Conservation (phyloP, 129 eudicot genomes). For the Sambucus nigra region DNA sequence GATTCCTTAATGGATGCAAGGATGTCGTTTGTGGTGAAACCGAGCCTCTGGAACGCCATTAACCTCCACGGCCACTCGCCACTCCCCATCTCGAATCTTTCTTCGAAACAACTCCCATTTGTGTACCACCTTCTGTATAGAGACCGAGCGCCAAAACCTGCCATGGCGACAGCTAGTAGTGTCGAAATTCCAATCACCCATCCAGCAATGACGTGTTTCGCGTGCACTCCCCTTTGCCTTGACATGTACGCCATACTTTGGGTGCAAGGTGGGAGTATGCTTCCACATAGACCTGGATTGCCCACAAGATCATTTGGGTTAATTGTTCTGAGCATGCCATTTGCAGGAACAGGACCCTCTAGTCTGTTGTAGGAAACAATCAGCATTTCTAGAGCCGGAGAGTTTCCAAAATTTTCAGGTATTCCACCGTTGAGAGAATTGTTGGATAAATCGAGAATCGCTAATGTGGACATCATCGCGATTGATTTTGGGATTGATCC, state of each 20-base stretch:
- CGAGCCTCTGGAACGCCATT: constrained; percentile 81
- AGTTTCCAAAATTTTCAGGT: constrained; percentile 57
- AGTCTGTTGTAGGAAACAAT: constrained; percentile 69
- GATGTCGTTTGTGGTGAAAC: constrained; percentile 56
- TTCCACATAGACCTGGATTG: constrained; percentile 66
- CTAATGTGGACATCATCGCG: constrained; percentile 64
- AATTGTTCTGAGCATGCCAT: constrained; percentile 66
- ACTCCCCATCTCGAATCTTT: constrained; percentile 37
- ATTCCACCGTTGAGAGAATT: constrained; percentile 69
- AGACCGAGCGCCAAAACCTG: constrained; percentile 35
- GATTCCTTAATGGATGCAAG: constrained; percentile 57
- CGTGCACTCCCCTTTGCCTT: constrained; percentile 24
- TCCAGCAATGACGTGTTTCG: constrained; percentile 51
- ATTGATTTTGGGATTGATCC: constrained; percentile 59
- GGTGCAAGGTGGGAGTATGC: constrained; percentile 64
- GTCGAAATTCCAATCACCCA: constrained; percentile 61
- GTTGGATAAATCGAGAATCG: constrained; percentile 73
- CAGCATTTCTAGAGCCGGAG: constrained; percentile 70
- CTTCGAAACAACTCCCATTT: constrained; percentile 49
- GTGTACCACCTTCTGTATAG: constrained; percentile 44
- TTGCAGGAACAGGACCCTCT: constrained; percentile 65
- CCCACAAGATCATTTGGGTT: constrained; percentile 70
- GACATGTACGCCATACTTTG: constrained; percentile 20
- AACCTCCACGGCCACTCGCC: constrained; percentile 84
- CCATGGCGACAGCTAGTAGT: constrained; percentile 30